Evolutionary conservation across 2,329 filamentous ascomycete genomes (phyloP).

Genomic region (Epichloe baconii): DNA sequence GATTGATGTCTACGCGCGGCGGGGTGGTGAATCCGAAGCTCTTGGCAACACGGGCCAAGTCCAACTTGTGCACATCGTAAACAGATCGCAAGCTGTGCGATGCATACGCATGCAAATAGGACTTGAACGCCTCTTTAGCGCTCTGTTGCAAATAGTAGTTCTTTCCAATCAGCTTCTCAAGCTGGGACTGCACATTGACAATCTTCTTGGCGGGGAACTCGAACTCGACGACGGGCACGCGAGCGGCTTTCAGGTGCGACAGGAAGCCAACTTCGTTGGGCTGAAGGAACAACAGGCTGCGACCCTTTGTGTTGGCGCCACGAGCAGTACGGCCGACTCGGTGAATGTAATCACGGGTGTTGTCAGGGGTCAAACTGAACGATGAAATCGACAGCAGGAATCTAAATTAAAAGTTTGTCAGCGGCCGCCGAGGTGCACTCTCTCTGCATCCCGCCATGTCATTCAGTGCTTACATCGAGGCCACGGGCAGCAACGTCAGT

Average conservation of each 20-base stretch:
- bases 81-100: constrained; percentile 46
- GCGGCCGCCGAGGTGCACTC: neutral
- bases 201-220: constrained; percentile 91
- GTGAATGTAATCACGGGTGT: constrained; percentile 85
- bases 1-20: constrained; percentile 67
- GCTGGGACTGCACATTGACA: constrained; percentile 75
- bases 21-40: constrained; percentile 69
- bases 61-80: constrained; percentile 75
- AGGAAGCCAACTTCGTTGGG: constrained; percentile 88
- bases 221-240: constrained; percentile 90
- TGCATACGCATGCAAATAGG: constrained; percentile 90
- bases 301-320: constrained; percentile 70
- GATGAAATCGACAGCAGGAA: constrained; percentile 91
- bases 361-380: constrained; percentile 93
- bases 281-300: constrained; percentile 85
- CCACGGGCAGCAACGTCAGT: constrained; percentile 94
- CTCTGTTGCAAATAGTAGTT: constrained; percentile 96
- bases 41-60: constrained; percentile 73
- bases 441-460: neutral
- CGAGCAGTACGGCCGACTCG: constrained; percentile 89
- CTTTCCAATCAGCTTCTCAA: constrained; percentile 85
- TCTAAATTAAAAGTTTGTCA: constrained; percentile 30
- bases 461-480: constrained; percentile 51
- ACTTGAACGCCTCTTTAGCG: constrained; percentile 66
- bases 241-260: constrained; percentile 76